Conservation (phyloP, 2,329 filamentous ascomycete genomes). For the Cercospora sp. region DNA sequence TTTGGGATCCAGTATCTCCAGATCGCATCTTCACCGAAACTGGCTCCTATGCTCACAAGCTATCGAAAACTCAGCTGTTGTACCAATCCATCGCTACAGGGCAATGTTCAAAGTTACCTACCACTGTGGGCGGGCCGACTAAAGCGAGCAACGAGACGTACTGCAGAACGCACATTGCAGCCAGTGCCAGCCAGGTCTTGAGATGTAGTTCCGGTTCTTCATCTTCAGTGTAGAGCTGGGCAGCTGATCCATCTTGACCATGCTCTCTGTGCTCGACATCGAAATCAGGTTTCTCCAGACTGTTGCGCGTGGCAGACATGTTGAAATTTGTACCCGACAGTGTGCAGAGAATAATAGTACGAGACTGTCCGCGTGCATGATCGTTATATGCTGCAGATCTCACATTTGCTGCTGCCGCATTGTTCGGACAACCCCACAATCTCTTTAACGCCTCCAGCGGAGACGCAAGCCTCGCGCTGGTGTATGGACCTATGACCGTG, state of each 20-base stretch:
- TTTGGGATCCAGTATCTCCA: neutral
- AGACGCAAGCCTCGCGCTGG: neutral
- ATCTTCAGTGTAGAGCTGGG: neutral
- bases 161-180: neutral
- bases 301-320: neutral
- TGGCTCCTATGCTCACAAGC: neutral
- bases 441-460: neutral
- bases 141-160: neutral
- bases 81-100: neutral
- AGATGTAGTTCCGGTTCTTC: neutral
- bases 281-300: neutral
- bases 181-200: neutral
- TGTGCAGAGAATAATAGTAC: neutral
- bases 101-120: neutral
- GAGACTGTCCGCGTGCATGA: neutral
- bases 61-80: neutral
- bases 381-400: neutral
- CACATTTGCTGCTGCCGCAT: neutral
- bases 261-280: neutral
- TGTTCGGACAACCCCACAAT: neutral
- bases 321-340: neutral
- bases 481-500: neutral
- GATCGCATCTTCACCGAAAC: neutral
- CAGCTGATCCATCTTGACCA: neutral
- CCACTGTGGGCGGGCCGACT: neutral